Evolutionary conservation across 2,329 filamentous ascomycete genomes (phyloP), one percentile per base, ranked within the genome.

Genomic region (Trichoderma lentiforme): DNA sequence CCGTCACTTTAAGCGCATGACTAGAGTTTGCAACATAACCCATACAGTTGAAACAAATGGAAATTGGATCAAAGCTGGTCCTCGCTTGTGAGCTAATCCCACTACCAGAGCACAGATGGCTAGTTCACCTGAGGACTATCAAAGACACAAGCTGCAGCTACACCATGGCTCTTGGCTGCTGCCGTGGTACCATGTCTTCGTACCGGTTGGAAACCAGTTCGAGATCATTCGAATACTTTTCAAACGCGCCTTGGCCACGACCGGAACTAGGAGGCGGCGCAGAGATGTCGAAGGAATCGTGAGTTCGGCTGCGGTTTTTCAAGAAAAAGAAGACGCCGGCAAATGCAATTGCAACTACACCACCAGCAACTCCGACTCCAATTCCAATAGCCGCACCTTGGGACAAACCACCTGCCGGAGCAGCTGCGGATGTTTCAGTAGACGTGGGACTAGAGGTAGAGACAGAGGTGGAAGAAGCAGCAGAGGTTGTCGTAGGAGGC

Each of bases 111-210:
- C 24, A 53, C 60, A 72, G 71, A 72, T 70, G 34, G 65, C 71
- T 24, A 58, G n/a, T 34, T 32, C 51, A n/a, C 11, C n/a, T 58
- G 69, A 65, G 53, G 43, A 60, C 47, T 53, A 32, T 28, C 43
- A 65, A 30, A 34, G 62, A 24, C 61, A 70, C 12, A 18, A 57
- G 24, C 21, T 56, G 30, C 51, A 63, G 30, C 77, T 72, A 84
- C 11, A 84, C 81, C 79, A 84, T 81, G 18, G 79, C 82, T 77
- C 83, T 81, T 12, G 88, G 87, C 61, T 84, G 82, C 72, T 84
- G 82, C 58, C 86, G 81, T 32, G 86, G 86, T 26, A 86, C 76
- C 86, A 89, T 87, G 74, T 89, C 87, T 78, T 89, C 87, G 74
- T 89, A 89, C 56, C 86, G 83, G 72, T 85, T 83, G 4, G 86